Conservation (phyloP, 495 filamentous ascomycete species). For the Letharia columbiana region DNA sequence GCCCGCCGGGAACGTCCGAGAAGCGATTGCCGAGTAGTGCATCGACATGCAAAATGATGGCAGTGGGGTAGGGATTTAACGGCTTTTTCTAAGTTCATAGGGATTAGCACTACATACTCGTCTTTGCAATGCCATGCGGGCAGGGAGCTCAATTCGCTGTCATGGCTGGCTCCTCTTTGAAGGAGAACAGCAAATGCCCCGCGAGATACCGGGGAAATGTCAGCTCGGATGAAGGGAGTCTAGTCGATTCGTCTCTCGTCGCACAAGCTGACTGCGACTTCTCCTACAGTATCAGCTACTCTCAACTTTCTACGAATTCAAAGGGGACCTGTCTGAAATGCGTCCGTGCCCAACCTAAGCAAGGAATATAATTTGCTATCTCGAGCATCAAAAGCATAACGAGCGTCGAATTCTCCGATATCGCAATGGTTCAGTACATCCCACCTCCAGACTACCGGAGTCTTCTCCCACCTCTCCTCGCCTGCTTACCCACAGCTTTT, state of each 20-base stretch:
- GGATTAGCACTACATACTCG: not conserved
- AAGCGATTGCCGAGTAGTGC: not conserved
- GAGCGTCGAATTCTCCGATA: not conserved
- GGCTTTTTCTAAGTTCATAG: not conserved
- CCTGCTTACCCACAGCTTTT: slow-evolving; percentile 77
- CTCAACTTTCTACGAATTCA: not conserved
- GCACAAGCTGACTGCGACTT: not conserved
- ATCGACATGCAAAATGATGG: slow-evolving; percentile 3
- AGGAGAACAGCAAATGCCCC: not conserved
- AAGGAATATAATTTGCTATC: not conserved
- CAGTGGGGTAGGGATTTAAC: not conserved
- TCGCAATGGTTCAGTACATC: slow-evolving; percentile 44
- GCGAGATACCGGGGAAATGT: not conserved
- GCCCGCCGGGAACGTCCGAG: not conserved
- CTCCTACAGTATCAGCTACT: not conserved
- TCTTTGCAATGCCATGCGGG: not conserved
- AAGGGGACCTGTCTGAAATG: not conserved
- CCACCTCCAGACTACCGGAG: slow-evolving; percentile 54
- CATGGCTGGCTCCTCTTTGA: not conserved
- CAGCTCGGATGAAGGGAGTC: slow-evolving; percentile 17
- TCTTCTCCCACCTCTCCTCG: slow-evolving; percentile 68
- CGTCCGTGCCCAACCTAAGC: not conserved
- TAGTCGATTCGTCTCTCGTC: not conserved
- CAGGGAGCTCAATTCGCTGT: not conserved
- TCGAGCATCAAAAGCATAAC: not conserved